Evolutionary conservation across 805 yeast genomes (phyloP).

Genomic region (Sungouiozyma ichnusensis): DNA sequence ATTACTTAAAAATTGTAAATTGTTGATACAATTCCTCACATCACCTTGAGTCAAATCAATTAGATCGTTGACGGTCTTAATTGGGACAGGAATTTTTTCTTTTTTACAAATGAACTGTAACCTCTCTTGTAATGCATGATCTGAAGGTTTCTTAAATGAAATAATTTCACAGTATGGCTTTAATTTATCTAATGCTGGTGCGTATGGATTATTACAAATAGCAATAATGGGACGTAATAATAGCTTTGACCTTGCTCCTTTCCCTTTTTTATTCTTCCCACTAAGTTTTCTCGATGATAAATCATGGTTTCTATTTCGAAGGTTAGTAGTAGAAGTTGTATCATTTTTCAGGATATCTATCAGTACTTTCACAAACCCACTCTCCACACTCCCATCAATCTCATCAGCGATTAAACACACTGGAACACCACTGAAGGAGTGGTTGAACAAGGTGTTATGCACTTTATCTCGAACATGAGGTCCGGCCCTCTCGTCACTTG

Average conservation of each 20-base stretch:
- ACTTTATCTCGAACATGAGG: slow-evolving; percentile 44
- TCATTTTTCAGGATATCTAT: slow-evolving; percentile 54
- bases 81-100: slow-evolving; percentile 43
- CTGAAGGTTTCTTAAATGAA: slow-evolving; percentile 49
- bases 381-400: slow-evolving; percentile 69
- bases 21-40: slow-evolving; percentile 74
- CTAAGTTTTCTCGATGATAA: slow-evolving; percentile 4
- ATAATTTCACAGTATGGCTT: slow-evolving; percentile 67
- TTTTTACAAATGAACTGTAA: slow-evolving; percentile 40
- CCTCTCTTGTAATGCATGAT: slow-evolving; percentile 36
- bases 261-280: slow-evolving; percentile 26
- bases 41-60: slow-evolving; percentile 71
- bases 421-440: slow-evolving; percentile 61
- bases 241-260: slow-evolving; percentile 25
- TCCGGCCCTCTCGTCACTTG: slow-evolving; percentile 68
- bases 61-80: slow-evolving; percentile 49
- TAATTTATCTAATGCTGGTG: slow-evolving; percentile 62
- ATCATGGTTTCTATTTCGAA: slow-evolving; percentile 4
- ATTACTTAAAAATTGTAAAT: slow-evolving; percentile 50
- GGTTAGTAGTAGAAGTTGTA: slow-evolving; percentile 35
- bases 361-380: slow-evolving; percentile 47
- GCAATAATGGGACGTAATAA: slow-evolving; percentile 81
- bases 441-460: slow-evolving; percentile 51
- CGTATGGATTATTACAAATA: slow-evolving; percentile 79
- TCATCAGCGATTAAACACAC: slow-evolving; percentile 83